Evolutionary conservation across 164 flowering plant species (phyloP).

Genomic region (Tetracentron sinense): DNA sequence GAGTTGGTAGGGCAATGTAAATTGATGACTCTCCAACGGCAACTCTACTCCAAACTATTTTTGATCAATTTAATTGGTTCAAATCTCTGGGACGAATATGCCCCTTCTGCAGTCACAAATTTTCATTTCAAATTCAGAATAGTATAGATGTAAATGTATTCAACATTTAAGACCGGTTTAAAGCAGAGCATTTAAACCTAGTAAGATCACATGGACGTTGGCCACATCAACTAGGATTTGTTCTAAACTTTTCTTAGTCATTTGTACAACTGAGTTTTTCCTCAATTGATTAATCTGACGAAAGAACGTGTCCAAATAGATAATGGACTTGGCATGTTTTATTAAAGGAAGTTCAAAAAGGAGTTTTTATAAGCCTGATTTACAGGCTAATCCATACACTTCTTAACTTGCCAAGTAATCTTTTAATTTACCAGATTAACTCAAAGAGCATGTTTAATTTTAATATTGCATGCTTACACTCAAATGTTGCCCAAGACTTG

Average conservation of each 20-base stretch:
- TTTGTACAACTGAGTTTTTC: too few relatives aligned
- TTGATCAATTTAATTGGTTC: not conserved
- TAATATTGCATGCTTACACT: slow-evolving; percentile 11
- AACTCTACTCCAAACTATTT: not conserved
- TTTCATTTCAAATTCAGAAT: not conserved
- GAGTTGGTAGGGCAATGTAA: not conserved
- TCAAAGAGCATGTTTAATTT: not conserved
- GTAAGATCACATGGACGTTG: not conserved
- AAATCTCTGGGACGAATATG: not conserved
- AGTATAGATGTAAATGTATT: not conserved
- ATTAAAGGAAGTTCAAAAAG: too few relatives aligned
- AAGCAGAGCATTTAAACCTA: not conserved
- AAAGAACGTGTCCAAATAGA: too few relatives aligned
- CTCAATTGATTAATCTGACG: too few relatives aligned
- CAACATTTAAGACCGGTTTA: too few relatives aligned
- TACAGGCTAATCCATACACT: too few relatives aligned
- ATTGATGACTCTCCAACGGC: not conserved
- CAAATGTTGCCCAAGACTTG: slow-evolving; percentile 24
- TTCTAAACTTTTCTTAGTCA: too few relatives aligned
- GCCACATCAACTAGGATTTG: slow-evolving; percentile 4
- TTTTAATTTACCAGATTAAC: not conserved
- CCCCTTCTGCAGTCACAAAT: slow-evolving; percentile 1
- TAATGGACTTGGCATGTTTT: too few relatives aligned
- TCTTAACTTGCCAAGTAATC: too few relatives aligned
- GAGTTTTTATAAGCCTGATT: too few relatives aligned